Conservation (phyloP, 2,329 filamentous ascomycete species). For the Pseudogymnoascus sp. region DNA sequence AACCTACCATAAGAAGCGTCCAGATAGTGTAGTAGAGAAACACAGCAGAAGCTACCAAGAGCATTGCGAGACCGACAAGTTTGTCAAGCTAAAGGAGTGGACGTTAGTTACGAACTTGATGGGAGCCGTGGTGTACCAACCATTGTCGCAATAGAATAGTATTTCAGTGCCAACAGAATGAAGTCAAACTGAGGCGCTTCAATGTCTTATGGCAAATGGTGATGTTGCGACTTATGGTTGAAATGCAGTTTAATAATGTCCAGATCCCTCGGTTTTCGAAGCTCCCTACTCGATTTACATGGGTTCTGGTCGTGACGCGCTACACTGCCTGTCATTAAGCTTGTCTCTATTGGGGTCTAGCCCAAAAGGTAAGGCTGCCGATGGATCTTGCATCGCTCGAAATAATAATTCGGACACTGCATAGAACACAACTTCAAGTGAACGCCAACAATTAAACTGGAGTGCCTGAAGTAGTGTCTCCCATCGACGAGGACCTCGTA, state of each 20-base stretch:
- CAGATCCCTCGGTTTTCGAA: conserved; percentile 7
- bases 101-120: not conserved
- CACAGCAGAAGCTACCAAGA: conserved; percentile 62
- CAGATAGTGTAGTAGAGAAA: conserved; percentile 95
- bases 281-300: conserved; percentile 7
- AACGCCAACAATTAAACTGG: not conserved
- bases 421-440: not conserved
- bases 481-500: not conserved
- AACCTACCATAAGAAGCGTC: conserved; percentile 87
- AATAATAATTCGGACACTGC: not conserved
- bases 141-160: conserved; percentile 24
- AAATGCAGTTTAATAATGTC: not conserved
- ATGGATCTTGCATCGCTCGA: conserved; percentile 3
- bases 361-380: conserved; percentile 6
- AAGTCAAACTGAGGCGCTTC: not conserved
- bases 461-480: not conserved
- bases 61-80: conserved; percentile 68
- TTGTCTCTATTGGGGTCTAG: conserved; percentile 7
- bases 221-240: not conserved
- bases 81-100: conserved; percentile 69
- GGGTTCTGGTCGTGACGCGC: conserved; percentile 6
- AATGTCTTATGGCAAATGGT: not conserved
- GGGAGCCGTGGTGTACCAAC: conserved; percentile 14
- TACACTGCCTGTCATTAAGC: conserved; percentile 6
- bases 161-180: not conserved